These are phyloP conservation scores for Tetramitus jugosus DNA, from an alignment of 208 protist genomes.

Conservation along the genomic window DNA sequence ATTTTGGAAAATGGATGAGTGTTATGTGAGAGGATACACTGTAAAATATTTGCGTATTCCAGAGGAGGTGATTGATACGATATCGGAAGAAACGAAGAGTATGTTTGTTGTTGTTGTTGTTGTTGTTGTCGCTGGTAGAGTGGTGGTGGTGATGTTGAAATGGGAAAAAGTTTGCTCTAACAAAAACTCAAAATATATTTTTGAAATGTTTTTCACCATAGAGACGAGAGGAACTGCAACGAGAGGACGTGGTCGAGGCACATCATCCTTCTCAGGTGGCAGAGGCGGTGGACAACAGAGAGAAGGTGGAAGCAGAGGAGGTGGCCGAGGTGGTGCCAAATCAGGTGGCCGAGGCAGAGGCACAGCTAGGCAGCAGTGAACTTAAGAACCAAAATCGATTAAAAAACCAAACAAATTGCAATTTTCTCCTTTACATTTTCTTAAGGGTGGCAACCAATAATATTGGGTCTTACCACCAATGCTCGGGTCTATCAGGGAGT, in stretches of 20 bases:
- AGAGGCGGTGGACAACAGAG: not conserved
- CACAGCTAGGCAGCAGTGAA: too few relatives aligned
- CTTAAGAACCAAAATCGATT: too few relatives aligned
- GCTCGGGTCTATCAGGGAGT: too few relatives aligned
- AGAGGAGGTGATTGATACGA: slow-evolving; percentile 49
- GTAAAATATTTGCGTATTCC: slow-evolving; percentile 73
- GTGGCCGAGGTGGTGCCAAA: too few relatives aligned
- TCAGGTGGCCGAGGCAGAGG: too few relatives aligned
- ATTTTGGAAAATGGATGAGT: slow-evolving; percentile 66
- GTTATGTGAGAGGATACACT: slow-evolving; percentile 72
- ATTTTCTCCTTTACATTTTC: too few relatives aligned
- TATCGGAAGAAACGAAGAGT: slow-evolving; percentile 25
- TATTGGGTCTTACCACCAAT: too few relatives aligned
- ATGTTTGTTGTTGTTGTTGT: not conserved
- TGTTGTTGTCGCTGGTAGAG: not conserved
- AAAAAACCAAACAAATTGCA: too few relatives aligned
- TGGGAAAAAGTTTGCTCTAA: not conserved
- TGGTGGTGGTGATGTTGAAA: not conserved
- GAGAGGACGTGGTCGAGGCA: not conserved
- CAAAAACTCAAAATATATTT: not conserved
- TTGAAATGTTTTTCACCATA: not conserved
- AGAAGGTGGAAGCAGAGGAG: not conserved
- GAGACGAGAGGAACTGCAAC: not conserved
- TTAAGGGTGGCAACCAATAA: too few relatives aligned
- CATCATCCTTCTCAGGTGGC: not conserved